Evolutionary conservation across 1,139 yeast genomes (phyloP).

Genomic region (Suhomyces terraborum): DNA sequence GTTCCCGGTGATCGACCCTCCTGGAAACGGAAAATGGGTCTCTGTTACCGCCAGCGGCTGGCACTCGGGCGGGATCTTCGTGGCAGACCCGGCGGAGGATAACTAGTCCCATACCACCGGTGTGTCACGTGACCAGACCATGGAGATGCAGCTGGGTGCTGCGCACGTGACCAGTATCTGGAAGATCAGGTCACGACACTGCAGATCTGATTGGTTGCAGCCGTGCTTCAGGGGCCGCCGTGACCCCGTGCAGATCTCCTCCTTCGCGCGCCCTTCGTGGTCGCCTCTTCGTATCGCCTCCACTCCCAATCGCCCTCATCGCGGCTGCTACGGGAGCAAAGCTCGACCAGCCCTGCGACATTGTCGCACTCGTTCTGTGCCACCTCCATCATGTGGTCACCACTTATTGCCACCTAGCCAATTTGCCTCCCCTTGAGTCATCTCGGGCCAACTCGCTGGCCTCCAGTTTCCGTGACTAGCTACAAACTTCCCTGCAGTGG

Average conservation of each 20-base stretch:
- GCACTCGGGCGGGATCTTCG: constrained; percentile 64
- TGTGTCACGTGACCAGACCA: neutral
- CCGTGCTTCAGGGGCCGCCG: neutral
- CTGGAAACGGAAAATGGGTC: constrained; percentile 42
- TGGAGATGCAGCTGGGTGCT: no score
- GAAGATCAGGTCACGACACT: neutral
- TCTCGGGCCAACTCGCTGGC: no score
- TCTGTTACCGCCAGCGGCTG: constrained; percentile 76
- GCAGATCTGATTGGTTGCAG: constrained; percentile 1
- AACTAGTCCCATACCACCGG: no score
- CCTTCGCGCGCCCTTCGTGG: neutral
- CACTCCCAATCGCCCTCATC: neutral
- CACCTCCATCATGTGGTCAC: neutral
- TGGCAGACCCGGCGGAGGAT: no score
- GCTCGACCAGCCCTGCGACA: constrained; percentile 1
- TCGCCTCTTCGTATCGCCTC: neutral
- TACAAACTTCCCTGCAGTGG: no score
- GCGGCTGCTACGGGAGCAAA: constrained; percentile 1
- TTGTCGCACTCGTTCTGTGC: neutral
- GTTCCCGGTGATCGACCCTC: constrained; percentile 33
- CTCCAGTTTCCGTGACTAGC: no score
- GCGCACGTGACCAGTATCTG: neutral
- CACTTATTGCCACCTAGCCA: neutral
- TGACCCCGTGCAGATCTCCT: neutral
- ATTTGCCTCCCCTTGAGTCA: no score